Evolutionary conservation across 2,329 filamentous ascomycete genomes (phyloP), one percentile per base, ranked within the genome.

Genomic region (Cytospora chrysosperma): DNA sequence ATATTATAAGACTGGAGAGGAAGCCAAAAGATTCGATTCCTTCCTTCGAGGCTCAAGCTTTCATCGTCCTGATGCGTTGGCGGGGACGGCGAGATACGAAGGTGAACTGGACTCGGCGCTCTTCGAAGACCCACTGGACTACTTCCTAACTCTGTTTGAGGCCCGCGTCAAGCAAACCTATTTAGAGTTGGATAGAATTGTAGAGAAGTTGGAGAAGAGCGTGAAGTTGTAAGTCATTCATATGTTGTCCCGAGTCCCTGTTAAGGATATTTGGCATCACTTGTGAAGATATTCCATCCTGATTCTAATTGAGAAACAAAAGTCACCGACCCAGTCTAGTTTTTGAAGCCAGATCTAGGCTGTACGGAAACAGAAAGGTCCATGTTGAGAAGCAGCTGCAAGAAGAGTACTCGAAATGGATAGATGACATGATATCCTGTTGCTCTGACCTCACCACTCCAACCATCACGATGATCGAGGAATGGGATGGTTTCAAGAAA

Each of bases 331-430:
- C 58, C 5, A 24, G 17, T 2, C 15, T 13, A 10, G 27, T 60
- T 6, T 26, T 60, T 2, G 3, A 24, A 4, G 0, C 10, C 13
- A 12, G n/a, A 2, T 17, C 34, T 9, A 1, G 2, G 1, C 8
- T n/a, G 1, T 3, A 2, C 0, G 26, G 8, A 4, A 37, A 27
- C 15, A 7, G n/a, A n/a, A 32, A 19, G 0, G 15, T 1, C n/a
- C 52, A 28, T 28, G 32, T 28, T 1, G 50, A 60, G 1, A 32
- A 47, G 13, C 50, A 47, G 9, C 30, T 47, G n/a, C n/a, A 50
- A 60, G 9, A 47, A 54, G 50, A 34, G n/a, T 60, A 60, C 27
- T 60, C 58, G 9, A 17, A 54, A 4, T 60, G 58, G 58, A 60
- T 60, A 5, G 43, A n/a, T 9, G 7, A 47, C 1, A 60, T 60